Evolutionary conservation across 108 stramenopile genomes (phyloP).

Genomic region (Fistulifera pelliculosa): DNA sequence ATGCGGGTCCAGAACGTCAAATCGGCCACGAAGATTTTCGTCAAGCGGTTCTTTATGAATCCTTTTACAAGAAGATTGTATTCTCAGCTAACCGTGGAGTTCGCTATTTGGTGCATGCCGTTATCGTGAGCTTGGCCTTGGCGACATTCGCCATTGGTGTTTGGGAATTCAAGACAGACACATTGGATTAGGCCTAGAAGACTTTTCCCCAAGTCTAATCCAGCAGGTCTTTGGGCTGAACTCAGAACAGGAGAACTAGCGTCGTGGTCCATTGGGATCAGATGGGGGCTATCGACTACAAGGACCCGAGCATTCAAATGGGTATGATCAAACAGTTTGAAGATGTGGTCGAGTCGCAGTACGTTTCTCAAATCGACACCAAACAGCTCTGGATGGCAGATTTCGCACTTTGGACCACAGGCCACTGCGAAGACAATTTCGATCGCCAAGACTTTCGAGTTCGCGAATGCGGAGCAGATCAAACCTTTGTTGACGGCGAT

Average conservation of each 20-base stretch:
- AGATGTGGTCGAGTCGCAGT: constrained; percentile 20
- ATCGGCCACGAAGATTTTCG: constrained; percentile 4
- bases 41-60: constrained; percentile 19
- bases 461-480: constrained; percentile 25
- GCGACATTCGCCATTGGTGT: constrained; percentile 21
- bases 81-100: constrained; percentile 5
- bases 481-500: constrained; percentile 8
- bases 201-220: constrained; percentile 31
- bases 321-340: constrained; percentile 43
- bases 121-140: constrained; percentile 15
- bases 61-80: constrained; percentile 25
- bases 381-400: constrained; percentile 36
- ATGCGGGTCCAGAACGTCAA: constrained; percentile 3
- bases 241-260: constrained; percentile 24
- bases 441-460: constrained; percentile 19
- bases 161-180: constrained; percentile 20
- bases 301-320: constrained; percentile 24
- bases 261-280: constrained; percentile 30
- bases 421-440: constrained; percentile 28
- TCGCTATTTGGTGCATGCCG: constrained; percentile 4
- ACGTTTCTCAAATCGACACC: constrained; percentile 29
- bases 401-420: constrained; percentile 28
- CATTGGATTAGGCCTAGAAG: constrained; percentile 38
- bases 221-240: constrained; percentile 27
- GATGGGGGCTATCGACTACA: constrained; percentile 35